A percentile compares a stretch with the other conserved stretches of the same genome.
Evolutionary conservation across 345 rosid species (phyloP).

Genomic region (Arabidopsis suecica): DNA sequence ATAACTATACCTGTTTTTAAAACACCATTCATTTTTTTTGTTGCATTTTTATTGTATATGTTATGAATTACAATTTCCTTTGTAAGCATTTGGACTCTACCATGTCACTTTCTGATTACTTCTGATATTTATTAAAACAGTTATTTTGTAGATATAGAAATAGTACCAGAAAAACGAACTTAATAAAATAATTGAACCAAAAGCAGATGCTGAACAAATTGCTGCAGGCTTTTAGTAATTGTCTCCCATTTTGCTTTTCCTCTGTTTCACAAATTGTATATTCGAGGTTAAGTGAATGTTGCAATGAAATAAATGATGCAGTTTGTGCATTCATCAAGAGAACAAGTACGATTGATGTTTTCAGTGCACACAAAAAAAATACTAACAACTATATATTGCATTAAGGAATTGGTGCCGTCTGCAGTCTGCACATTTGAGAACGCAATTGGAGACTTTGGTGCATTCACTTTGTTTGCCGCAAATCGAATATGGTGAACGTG

Average conservation of each 20-base stretch:
- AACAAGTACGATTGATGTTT: slow-evolving; percentile 10
- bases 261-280: slow-evolving; percentile 27
- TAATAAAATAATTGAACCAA: slow-evolving; percentile 2
- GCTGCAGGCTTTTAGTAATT: slow-evolving; percentile 41
- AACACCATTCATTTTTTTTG: no score
- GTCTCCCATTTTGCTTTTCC: slow-evolving; percentile 34
- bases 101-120: neutral
- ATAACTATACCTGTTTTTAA: no score
- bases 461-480: slow-evolving; percentile 12
- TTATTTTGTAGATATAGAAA: neutral
- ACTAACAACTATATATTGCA: neutral
- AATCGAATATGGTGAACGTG: neutral
- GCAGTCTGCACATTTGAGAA: no score
- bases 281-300: slow-evolving; percentile 32
- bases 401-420: neutral
- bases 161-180: neutral
- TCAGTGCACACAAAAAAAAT: neutral
- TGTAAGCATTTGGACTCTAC: neutral
- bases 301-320: slow-evolving; percentile 27
- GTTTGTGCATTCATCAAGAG: slow-evolving; percentile 17
- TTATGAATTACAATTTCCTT: neutral
- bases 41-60: neutral
- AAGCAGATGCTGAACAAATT: slow-evolving; percentile 26
- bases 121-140: neutral
- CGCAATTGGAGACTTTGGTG: neutral